Evolutionary conservation across 78 protist species (phyloP).

Genomic region (Dictyostelium citrinum): DNA sequence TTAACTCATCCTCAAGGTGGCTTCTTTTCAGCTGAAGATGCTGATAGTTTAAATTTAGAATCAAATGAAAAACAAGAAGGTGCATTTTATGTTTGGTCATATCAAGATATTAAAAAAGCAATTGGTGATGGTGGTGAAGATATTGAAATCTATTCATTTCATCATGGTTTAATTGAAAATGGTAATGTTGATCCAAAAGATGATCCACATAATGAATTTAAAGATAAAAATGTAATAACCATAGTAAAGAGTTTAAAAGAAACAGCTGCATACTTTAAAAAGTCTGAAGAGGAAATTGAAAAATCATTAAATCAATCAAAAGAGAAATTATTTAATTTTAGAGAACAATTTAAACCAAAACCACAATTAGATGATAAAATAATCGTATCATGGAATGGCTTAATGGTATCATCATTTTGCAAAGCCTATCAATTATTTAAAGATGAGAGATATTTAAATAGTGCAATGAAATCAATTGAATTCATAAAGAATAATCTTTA

Average conservation of each 20-base stretch:
- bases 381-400: slow-evolving; percentile 85
- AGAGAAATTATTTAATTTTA: neutral
- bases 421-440: slow-evolving; percentile 20
- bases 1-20: slow-evolving; percentile 42
- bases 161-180: slow-evolving; percentile 34
- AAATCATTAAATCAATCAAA: neutral
- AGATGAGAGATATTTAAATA: slow-evolving; percentile 5
- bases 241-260: slow-evolving; percentile 8
- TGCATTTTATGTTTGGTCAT: slow-evolving; percentile 83
- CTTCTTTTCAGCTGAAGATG: slow-evolving; percentile 87
- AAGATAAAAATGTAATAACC: slow-evolving; percentile 70
- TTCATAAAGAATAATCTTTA: slow-evolving; percentile 69
- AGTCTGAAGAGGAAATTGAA: slow-evolving; percentile 3
- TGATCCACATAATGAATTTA: slow-evolving; percentile 87
- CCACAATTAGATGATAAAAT: slow-evolving; percentile 90
- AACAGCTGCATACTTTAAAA: slow-evolving; percentile 25
- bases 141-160: neutral
- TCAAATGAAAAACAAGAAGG: slow-evolving; percentile 73
- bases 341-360: slow-evolving; percentile 52
- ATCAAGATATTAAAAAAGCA: slow-evolving; percentile 28
- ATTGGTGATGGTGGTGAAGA: neutral
- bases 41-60: slow-evolving; percentile 73
- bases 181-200: slow-evolving; percentile 80
- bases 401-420: slow-evolving; percentile 83
- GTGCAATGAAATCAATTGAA: slow-evolving; percentile 45